phyloP scores from a whole-genome alignment of 78 protist genomes.

The Guillardia theta region DNA sequence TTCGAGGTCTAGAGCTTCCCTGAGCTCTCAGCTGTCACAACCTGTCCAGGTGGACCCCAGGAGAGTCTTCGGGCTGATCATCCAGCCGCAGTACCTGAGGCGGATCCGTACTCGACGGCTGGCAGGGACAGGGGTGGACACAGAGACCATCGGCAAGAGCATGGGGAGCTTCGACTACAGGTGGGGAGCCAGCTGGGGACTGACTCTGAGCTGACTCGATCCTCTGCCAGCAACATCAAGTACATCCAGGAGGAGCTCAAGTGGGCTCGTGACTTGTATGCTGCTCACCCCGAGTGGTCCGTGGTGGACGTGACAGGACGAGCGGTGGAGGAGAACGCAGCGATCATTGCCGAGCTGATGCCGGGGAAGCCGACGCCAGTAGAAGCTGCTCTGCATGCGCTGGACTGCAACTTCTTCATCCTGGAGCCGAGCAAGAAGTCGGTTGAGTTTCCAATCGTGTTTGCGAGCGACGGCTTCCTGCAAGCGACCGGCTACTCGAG shows the following conservation, averaged over 20 bases:
- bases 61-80: neutral
- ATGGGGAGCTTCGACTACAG: neutral
- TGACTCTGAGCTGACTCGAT: no score
- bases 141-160: neutral
- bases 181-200: no score
- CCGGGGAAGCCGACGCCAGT: neutral
- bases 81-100: neutral
- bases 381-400: neutral
- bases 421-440: neutral
- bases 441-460: neutral
- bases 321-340: constrained; percentile 4
- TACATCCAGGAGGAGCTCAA: neutral
- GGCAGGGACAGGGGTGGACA: neutral
- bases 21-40: neutral
- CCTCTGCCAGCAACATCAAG: constrained; percentile 10
- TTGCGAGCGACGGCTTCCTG: constrained; percentile 15
- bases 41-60: neutral
- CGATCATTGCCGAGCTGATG: constrained; percentile 3
- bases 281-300: neutral
- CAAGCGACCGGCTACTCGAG: constrained; percentile 7
- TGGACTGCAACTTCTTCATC: neutral
- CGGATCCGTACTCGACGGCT: neutral
- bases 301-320: neutral
- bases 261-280: neutral
- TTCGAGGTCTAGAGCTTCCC: neutral